Percentiles rank a stretch among this genome's conserved stretches.
Evolutionary conservation across 192 early-diverging fungal species (phyloP).

Genomic region (Rhizoclosmatium sp.): DNA sequence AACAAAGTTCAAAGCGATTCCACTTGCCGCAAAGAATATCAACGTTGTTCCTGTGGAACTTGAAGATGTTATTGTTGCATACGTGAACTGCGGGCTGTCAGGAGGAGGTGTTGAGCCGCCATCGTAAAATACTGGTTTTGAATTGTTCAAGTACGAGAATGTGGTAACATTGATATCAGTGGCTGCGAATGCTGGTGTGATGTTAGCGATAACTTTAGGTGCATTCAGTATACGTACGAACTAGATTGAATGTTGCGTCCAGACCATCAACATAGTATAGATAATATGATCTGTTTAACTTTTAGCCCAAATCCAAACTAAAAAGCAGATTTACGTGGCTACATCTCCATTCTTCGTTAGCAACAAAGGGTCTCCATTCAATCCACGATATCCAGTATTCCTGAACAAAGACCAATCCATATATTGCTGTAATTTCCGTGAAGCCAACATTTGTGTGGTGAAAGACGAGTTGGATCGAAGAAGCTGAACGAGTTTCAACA

Average conservation of each 20-base stretch:
- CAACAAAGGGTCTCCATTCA: background rate
- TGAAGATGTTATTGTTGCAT: background rate
- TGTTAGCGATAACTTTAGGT: background rate
- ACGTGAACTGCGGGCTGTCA: background rate
- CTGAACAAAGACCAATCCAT: background rate
- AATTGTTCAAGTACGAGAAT: background rate
- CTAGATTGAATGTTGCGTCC: background rate
- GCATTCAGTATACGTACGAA: too few relatives aligned
- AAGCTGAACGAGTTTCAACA: too few relatives aligned
- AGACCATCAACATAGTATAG: background rate
- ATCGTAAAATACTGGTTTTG: background rate
- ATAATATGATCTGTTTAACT: background rate
- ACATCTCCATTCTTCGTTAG: background rate
- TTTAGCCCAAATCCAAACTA: background rate
- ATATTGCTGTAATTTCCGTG: background rate
- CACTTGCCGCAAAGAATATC: background rate
- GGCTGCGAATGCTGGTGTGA: background rate
- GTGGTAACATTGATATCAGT: background rate
- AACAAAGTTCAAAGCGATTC: background rate
- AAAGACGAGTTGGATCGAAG: too few relatives aligned
- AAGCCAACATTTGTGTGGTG: background rate
- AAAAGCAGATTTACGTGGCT: background rate
- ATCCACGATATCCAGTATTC: background rate
- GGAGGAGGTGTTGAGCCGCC: background rate
- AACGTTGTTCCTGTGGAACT: background rate